These are phyloP conservation scores for Wickerhamiella galacta DNA, from an alignment of 805 yeast genomes.

Conservation along the genomic window DNA sequence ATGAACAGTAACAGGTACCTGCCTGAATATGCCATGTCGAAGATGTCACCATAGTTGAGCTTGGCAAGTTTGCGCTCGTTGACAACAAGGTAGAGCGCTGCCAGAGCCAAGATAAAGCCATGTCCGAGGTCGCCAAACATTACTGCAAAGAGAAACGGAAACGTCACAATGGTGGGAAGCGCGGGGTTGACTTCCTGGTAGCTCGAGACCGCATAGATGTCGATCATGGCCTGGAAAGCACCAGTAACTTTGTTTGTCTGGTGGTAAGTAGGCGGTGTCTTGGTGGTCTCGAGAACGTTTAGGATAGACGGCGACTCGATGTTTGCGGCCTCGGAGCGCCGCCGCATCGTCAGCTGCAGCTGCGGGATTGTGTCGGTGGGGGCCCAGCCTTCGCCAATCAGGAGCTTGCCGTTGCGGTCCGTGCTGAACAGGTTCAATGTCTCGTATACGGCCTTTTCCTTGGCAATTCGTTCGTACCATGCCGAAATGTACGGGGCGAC, in stretches of 20 bases:
- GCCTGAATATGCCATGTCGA: conserved; percentile 91
- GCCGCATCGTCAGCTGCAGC: conserved; percentile 52
- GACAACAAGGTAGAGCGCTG: conserved; percentile 52
- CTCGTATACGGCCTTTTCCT: conserved; percentile 72
- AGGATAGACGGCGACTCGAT: conserved; percentile 32
- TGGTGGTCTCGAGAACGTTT: conserved; percentile 50
- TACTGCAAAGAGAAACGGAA: conserved; percentile 96
- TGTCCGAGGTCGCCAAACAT: conserved; percentile 99
- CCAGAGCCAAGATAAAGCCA: conserved; percentile 66
- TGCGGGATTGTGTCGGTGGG: conserved; percentile 58
- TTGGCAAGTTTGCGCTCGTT: conserved; percentile 56
- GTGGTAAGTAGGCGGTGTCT: conserved; percentile 88
- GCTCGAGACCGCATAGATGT: conserved; percentile 85
- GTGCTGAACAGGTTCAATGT: conserved; percentile 66
- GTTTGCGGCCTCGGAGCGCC: conserved; percentile 35
- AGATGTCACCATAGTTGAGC: conserved; percentile 75
- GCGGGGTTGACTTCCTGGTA: conserved; percentile 96
- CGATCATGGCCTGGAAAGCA: conserved; percentile 87
- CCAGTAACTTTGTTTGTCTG: conserved; percentile 86
- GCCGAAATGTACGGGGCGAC: conserved; percentile 56
- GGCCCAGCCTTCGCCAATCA: conserved; percentile 94
- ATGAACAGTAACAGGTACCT: conserved; percentile 77
- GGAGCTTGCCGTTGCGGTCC: conserved; percentile 67
- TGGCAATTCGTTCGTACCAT: conserved; percentile 53
- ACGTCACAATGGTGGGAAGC: conserved; percentile 81